A percentile compares a stretch with the other conserved stretches of the same genome.
Conservation (phyloP, 805 yeast genomes). For the Wickerhamiella parazyma region DNA sequence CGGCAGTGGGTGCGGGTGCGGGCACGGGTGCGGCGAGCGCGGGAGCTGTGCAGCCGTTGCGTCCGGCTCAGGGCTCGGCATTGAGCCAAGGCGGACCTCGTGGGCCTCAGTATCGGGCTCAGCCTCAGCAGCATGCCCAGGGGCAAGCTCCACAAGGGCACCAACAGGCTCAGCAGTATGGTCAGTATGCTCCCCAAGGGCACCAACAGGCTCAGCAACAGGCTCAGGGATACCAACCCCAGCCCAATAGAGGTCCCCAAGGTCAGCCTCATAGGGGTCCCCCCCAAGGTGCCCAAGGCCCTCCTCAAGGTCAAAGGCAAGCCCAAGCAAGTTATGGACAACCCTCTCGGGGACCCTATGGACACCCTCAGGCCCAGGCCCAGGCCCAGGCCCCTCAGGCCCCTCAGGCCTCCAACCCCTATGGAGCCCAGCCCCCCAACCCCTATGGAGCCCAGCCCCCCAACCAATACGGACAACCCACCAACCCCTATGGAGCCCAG, state of each 20-base stretch:
- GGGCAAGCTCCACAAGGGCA: not conserved
- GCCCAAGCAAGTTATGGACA: not conserved
- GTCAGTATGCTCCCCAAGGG: not conserved
- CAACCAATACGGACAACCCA: not conserved
- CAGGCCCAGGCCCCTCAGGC: not conserved
- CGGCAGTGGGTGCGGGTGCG: not conserved
- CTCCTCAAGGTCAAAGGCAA: no score
- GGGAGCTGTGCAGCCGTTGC: no score
- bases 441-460: not conserved
- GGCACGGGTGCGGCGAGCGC: no score
- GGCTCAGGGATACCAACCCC: no score
- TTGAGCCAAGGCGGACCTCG: not conserved
- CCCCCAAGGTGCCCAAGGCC: not conserved
- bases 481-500: not conserved
- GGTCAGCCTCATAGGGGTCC: not conserved
- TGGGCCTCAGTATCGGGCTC: no score
- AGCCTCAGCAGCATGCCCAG: not conserved
- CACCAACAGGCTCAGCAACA: not conserved
- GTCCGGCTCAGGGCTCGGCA: not conserved
- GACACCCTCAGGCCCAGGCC: not conserved
- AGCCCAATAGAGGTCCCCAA: no score
- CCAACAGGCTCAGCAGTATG: not conserved
- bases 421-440: not conserved
- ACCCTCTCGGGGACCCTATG: not conserved
- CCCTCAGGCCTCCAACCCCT: not conserved